These are phyloP conservation scores for Acmispon strigosus DNA, from an alignment of 306 rosid species.

Conservation along the genomic window DNA sequence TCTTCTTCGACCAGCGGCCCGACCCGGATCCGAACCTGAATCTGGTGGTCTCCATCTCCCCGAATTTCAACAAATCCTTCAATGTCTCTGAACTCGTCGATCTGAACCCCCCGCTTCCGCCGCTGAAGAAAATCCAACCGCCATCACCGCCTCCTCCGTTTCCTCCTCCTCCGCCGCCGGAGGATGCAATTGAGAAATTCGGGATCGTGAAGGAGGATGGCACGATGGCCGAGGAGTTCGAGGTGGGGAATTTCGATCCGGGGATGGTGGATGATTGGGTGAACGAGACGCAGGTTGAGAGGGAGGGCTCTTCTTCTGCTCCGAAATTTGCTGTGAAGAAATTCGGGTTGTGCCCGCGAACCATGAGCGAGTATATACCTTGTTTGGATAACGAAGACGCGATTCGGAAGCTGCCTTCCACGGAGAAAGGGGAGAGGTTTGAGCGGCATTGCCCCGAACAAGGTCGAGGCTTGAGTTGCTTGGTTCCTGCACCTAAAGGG, in stretches of 20 bases:
- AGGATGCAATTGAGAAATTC: slow-evolving; percentile 31
- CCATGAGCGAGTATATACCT: slow-evolving; percentile 78
- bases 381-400: slow-evolving; percentile 80
- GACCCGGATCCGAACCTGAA: slow-evolving; percentile 25
- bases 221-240: slow-evolving; percentile 77
- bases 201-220: slow-evolving; percentile 84
- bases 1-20: slow-evolving; percentile 44
- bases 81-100: slow-evolving; percentile 40
- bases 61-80: slow-evolving; percentile 44
- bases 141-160: slow-evolving; percentile 19
- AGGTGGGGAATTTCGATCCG: slow-evolving; percentile 64
- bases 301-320: slow-evolving; percentile 9
- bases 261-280: slow-evolving; percentile 71
- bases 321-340: slow-evolving; percentile 30
- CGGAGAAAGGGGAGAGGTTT: slow-evolving; percentile 60
- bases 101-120: slow-evolving; percentile 14
- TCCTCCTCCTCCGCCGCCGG: slow-evolving; percentile 20
- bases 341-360: slow-evolving; percentile 48
- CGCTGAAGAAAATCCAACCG: slow-evolving; percentile 18
- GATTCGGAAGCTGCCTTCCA: slow-evolving; percentile 52
- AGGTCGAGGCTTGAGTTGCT: slow-evolving; percentile 58
- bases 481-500: slow-evolving; percentile 81
- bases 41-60: slow-evolving; percentile 51
- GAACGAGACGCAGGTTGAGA: slow-evolving; percentile 39
- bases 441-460: slow-evolving; percentile 77